Conservation (phyloP, 352 stramenopile species). For the Plasmopara muralis region DNA sequence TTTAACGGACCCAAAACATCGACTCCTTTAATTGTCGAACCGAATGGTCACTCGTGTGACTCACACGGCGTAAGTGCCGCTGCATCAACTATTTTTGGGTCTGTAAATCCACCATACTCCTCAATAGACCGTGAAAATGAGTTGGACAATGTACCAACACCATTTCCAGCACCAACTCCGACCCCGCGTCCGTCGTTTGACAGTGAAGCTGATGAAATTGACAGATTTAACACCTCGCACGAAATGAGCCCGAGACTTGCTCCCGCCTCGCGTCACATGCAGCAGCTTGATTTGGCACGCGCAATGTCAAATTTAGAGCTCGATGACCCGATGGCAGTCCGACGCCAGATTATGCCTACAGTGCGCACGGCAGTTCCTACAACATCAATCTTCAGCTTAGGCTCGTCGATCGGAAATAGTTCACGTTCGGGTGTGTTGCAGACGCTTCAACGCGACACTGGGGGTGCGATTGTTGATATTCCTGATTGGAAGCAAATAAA, state of each 20-base stretch:
- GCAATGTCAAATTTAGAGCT: constrained; percentile 81
- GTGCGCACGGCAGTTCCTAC: constrained; percentile 26
- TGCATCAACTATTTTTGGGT: constrained; percentile 7
- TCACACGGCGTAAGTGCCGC: constrained; percentile 10
- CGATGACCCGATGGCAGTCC: constrained; percentile 78
- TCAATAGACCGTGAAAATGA: constrained; percentile 14
- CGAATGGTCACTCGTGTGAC: constrained; percentile 18
- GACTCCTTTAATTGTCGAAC: constrained; percentile 15
- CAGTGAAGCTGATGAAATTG: constrained; percentile 20
- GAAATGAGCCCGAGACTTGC: constrained; percentile 28
- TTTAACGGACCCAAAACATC: constrained; percentile 41
- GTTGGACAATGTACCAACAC: constrained; percentile 10
- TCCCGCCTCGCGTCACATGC: constrained; percentile 60
- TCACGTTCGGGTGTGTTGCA: constrained; percentile 39
- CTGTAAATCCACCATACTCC: constrained; percentile 17
- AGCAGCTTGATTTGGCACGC: constrained; percentile 66
- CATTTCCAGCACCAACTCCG: constrained; percentile 25
- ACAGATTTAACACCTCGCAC: constrained; percentile 9
- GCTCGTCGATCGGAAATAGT: constrained; percentile 39
- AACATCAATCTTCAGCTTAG: constrained; percentile 53
- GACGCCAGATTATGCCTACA: constrained; percentile 30
- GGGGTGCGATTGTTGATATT: constrained; percentile 39
- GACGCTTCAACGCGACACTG: constrained; percentile 43
- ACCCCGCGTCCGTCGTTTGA: constrained; percentile 30
- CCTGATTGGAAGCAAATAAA: constrained; percentile 56